phyloP scores from a whole-genome alignment of 2,329 filamentous ascomycete genomes.

The Penicillium freii region DNA sequence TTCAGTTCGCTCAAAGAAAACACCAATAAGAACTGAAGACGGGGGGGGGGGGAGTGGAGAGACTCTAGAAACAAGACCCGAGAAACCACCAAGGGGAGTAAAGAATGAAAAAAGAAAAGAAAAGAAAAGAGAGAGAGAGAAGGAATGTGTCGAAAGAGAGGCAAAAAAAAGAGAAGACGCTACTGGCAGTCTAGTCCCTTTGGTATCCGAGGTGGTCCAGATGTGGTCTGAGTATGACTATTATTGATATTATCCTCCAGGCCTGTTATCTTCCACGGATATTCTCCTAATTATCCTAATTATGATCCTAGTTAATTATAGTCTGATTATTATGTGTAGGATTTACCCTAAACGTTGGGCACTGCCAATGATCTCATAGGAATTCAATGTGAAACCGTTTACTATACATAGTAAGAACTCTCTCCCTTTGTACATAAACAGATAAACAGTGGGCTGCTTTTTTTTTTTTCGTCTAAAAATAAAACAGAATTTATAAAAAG shows the following conservation, averaged over 20 bases:
- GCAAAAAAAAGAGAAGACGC: background rate
- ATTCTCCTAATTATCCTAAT: background rate
- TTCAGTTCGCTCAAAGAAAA: conserved; percentile 9
- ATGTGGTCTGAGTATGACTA: background rate
- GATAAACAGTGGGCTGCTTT: background rate
- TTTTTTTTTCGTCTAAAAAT: conserved; percentile 5
- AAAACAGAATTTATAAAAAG: background rate
- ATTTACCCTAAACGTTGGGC: background rate
- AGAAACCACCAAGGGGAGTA: background rate
- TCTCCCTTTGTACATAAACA: background rate
- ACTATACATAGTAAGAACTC: conserved; percentile 10
- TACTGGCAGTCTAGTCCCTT: conserved; percentile 5
- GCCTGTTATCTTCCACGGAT: background rate
- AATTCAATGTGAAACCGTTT: conserved; percentile 16
- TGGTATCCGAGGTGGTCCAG: background rate
- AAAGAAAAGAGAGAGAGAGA: background rate
- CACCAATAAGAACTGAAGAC: conserved; percentile 7
- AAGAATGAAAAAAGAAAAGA: background rate
- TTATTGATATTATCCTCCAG: background rate
- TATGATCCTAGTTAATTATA: no score
- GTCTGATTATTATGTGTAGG: background rate
- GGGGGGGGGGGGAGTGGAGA: conserved; percentile 18
- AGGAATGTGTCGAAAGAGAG: background rate
- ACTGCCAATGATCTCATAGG: conserved; percentile 4
- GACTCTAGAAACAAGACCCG: background rate